A percentile compares a stretch with the other conserved stretches of the same genome.
phyloP scores from a whole-genome alignment of 768 basidiomycete species.

The Butyriboletus loyo region DNA sequence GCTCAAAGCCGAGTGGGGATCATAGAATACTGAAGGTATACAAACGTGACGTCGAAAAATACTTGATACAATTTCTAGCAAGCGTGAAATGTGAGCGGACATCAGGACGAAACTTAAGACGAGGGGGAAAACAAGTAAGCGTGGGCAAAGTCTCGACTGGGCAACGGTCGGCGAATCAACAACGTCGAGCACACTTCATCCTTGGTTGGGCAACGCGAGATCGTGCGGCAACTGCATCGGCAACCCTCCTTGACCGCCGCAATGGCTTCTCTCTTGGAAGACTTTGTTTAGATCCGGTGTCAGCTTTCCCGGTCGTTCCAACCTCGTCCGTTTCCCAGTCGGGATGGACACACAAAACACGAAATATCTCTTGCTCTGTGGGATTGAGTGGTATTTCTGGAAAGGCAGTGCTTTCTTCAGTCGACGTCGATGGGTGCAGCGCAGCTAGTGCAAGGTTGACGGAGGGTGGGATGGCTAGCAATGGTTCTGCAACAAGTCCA shows the following conservation, averaged over 20 bases:
- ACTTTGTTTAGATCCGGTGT: not conserved
- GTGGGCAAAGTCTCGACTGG: not conserved
- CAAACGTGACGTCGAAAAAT: constrained; percentile 11
- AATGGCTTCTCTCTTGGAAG: constrained; percentile 11
- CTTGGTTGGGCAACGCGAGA: constrained; percentile 39
- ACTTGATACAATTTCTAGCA: constrained; percentile 27
- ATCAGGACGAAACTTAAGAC: constrained; percentile 10
- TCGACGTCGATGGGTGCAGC: constrained; percentile 19
- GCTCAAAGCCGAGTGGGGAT: constrained; percentile 22
- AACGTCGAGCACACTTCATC: constrained; percentile 25
- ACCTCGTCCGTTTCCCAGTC: constrained; percentile 47
- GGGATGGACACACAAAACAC: constrained; percentile 55
- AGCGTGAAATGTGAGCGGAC: constrained; percentile 3
- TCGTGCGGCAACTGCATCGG: constrained; percentile 52
- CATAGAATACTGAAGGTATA: constrained; percentile 29
- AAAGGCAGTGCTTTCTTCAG: constrained; percentile 4
- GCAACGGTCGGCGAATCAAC: constrained; percentile 13
- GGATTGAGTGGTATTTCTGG: constrained; percentile 55
- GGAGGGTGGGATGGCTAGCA: constrained; percentile 24
- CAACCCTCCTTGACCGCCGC: constrained; percentile 64
- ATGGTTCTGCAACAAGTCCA: constrained; percentile 21
- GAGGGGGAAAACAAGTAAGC: constrained; percentile 1
- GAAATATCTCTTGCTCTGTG: constrained; percentile 71
- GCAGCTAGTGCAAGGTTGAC: constrained; percentile 31
- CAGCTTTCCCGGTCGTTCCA: constrained; percentile 7